phyloP scores from a whole-genome alignment of 2,329 filamentous ascomycete species.

The Aspergillus sp. region DNA sequence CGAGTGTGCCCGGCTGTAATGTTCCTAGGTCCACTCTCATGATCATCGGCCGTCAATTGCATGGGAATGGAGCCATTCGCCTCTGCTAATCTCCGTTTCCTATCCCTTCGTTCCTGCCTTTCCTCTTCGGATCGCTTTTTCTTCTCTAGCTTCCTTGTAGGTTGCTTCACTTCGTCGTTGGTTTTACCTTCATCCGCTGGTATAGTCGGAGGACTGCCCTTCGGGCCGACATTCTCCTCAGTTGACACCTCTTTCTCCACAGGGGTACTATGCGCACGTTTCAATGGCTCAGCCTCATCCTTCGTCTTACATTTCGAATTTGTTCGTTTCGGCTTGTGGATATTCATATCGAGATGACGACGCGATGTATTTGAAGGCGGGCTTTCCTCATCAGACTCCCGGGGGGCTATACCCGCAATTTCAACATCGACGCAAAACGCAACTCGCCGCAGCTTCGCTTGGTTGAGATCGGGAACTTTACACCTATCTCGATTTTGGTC shows the following conservation, averaged over 20 bases:
- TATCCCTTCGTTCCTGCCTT: conserved; percentile 86
- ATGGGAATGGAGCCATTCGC: conserved; percentile 84
- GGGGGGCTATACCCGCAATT: conserved; percentile 83
- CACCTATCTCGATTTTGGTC: conserved; percentile 78
- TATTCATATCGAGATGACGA: conserved; percentile 26
- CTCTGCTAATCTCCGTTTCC: conserved; percentile 78
- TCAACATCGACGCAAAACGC: conserved; percentile 97
- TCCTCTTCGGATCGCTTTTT: conserved; percentile 95
- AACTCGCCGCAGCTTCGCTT: conserved; percentile 78
- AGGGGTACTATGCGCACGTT: conserved; percentile 58
- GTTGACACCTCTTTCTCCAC: conserved; percentile 58
- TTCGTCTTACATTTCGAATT: conserved; percentile 65
- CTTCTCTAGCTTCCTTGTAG: conserved; percentile 83
- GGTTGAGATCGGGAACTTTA: conserved; percentile 73
- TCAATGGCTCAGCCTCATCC: conserved; percentile 72
- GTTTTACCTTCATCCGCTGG: conserved; percentile 29
- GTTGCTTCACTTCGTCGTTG: conserved; percentile 39
- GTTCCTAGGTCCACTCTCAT: conserved; percentile 55
- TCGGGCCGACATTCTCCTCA: conserved; percentile 18
- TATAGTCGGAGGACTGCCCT: conserved; percentile 7
- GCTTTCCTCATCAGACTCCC: conserved; percentile 60
- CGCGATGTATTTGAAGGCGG: conserved; percentile 32
- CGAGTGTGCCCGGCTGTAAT: conserved; percentile 32
- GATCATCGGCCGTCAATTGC: conserved; percentile 71
- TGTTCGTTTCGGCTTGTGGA: conserved; percentile 33